A percentile compares a stretch with the other conserved stretches of the same genome.
phyloP scores from a whole-genome alignment of 495 filamentous ascomycete species.

The Aspergillus mulundensis region DNA sequence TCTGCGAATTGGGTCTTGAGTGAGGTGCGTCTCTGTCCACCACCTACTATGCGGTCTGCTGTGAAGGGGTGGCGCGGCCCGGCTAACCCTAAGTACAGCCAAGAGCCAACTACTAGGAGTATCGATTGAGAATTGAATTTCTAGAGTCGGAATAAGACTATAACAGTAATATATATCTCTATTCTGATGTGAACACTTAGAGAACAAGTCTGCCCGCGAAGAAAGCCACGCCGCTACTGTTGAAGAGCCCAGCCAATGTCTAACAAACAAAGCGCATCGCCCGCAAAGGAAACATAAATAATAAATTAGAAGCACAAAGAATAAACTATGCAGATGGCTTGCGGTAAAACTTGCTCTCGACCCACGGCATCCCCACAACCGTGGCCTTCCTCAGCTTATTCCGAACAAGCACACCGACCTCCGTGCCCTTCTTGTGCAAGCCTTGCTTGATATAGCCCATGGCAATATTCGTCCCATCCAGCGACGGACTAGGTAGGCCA shows the following conservation, averaged over 20 bases:
- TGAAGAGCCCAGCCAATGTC: neutral
- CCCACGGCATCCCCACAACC: constrained; percentile 92
- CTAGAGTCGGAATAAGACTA: too few relatives aligned
- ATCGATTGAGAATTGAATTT: too few relatives aligned
- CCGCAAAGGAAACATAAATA: neutral
- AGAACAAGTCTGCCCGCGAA: neutral
- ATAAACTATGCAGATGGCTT: neutral
- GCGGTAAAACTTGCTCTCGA: constrained; percentile 71
- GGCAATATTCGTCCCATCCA: constrained; percentile 82
- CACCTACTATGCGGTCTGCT: too few relatives aligned
- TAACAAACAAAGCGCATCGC: neutral
- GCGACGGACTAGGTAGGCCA: constrained; percentile 80
- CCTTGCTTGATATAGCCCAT: constrained; percentile 92
- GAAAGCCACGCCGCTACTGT: neutral
- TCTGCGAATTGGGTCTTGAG: too few relatives aligned
- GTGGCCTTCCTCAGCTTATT: constrained; percentile 75
- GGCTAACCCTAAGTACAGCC: too few relatives aligned
- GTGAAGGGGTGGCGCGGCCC: too few relatives aligned
- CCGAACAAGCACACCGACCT: constrained; percentile 73
- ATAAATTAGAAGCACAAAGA: constrained; percentile 2
- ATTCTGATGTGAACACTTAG: neutral
- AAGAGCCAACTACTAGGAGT: too few relatives aligned
- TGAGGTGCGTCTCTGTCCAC: too few relatives aligned
- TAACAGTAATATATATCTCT: neutral
- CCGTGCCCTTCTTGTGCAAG: constrained; percentile 80